Evolutionary conservation across 805 yeast species (phyloP).

Genomic region (Schwanniomyces pseudopolymorphus): DNA sequence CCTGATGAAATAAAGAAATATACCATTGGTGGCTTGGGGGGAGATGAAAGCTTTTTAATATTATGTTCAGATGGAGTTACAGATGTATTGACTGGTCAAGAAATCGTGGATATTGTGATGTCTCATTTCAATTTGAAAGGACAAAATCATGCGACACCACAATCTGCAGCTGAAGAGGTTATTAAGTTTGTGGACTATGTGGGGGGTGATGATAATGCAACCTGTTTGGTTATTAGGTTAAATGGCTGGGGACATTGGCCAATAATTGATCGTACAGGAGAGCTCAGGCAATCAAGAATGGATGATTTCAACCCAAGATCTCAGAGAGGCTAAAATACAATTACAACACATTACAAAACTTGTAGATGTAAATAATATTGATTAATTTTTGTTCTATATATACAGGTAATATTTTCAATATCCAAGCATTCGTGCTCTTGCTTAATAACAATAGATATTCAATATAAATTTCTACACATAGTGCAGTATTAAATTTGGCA

Average conservation of each 20-base stretch:
- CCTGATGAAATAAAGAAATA: constrained; percentile 31
- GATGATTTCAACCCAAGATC: constrained; percentile 40
- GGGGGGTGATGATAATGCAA: constrained; percentile 96
- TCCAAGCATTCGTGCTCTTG: neutral
- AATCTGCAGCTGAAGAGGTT: constrained; percentile 80
- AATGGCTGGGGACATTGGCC: constrained; percentile 97
- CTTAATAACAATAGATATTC: neutral
- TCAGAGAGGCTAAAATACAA: neutral
- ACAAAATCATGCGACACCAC: constrained; percentile 75
- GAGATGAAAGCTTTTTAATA: constrained; percentile 84
- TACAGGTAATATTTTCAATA: neutral
- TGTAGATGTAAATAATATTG: neutral
- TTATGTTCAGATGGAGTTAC: constrained; percentile 88
- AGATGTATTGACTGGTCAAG: constrained; percentile 81
- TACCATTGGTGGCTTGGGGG: constrained; percentile 57
- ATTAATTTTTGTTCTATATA: constrained; percentile 1
- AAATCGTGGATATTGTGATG: constrained; percentile 81
- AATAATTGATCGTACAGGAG: constrained; percentile 76
- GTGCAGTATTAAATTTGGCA: neutral
- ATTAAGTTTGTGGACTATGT: constrained; percentile 79
- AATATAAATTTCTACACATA: neutral
- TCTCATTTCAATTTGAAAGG: constrained; percentile 65
- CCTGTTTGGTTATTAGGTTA: constrained; percentile 76
- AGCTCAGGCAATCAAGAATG: constrained; percentile 69
- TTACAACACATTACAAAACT: neutral